Conservation (phyloP, 768 basidiomycete genomes). For the Thelephora aurantiotincta region DNA sequence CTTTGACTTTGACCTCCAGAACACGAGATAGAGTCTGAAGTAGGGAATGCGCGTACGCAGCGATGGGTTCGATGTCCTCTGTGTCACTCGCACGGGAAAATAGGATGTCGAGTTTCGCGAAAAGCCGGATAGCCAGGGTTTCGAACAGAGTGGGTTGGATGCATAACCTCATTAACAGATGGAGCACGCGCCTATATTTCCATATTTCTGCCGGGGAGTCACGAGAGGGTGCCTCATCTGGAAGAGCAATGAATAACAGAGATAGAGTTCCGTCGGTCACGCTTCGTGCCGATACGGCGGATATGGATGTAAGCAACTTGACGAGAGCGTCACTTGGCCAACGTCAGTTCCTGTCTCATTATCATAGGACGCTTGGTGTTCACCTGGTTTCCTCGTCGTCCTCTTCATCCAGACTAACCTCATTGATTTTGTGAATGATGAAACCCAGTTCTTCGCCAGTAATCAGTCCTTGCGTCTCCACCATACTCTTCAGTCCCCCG, state of each 20-base stretch:
- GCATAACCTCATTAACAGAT: slow-evolving; percentile 60
- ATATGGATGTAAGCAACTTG: slow-evolving; percentile 48
- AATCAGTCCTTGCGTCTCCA: slow-evolving; percentile 49
- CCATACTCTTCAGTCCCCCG: slow-evolving; percentile 47
- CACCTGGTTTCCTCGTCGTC: slow-evolving; percentile 36
- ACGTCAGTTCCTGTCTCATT: not conserved
- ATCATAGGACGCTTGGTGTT: slow-evolving; percentile 17
- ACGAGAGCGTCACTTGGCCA: slow-evolving; percentile 41
- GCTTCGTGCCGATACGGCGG: slow-evolving; percentile 42
- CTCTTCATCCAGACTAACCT: slow-evolving; percentile 40
- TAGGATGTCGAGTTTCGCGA: slow-evolving; percentile 65
- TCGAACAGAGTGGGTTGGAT: slow-evolving; percentile 70
- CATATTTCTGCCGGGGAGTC: slow-evolving; percentile 41
- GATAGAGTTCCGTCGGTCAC: slow-evolving; percentile 71
- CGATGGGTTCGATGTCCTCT: slow-evolving; percentile 40
- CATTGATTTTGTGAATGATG: slow-evolving; percentile 62
- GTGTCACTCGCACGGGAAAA: slow-evolving; percentile 13
- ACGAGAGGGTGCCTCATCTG: slow-evolving; percentile 45
- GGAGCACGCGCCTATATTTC: slow-evolving; percentile 53
- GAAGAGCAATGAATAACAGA: slow-evolving; percentile 60
- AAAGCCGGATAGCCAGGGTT: slow-evolving; percentile 62
- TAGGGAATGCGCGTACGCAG: slow-evolving; percentile 79
- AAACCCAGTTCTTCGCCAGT: slow-evolving; percentile 65
- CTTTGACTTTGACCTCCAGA: slow-evolving; percentile 33
- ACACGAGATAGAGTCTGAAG: slow-evolving; percentile 55